Conservation (phyloP, 495 filamentous ascomycete genomes). For the Margaritispora aquatica region DNA sequence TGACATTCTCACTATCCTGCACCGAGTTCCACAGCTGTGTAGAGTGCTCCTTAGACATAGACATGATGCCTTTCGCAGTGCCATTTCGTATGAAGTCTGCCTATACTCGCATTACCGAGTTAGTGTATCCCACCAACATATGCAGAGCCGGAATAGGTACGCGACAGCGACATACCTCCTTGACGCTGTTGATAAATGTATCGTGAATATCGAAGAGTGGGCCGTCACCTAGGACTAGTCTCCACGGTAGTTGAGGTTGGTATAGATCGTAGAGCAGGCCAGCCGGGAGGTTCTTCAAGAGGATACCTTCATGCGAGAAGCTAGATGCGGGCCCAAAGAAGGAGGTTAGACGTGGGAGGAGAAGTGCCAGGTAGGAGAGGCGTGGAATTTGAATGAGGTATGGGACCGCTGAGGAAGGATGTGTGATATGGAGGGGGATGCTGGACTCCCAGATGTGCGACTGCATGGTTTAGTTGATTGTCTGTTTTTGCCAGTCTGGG, state of each 20-base stretch:
- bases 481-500: background rate
- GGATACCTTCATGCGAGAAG: conserved; percentile 74
- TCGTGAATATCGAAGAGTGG: conserved; percentile 73
- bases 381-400: conserved; percentile 55
- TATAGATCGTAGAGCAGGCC: conserved; percentile 88
- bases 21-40: conserved; percentile 82
- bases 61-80: conserved; percentile 90
- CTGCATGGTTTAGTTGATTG: conserved; percentile 25
- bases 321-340: conserved; percentile 78
- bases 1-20: conserved; percentile 56
- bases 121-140: background rate
- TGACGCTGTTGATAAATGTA: conserved; percentile 88
- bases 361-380: conserved; percentile 65
- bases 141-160: background rate
- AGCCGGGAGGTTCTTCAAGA: conserved; percentile 66
- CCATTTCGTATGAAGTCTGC: conserved; percentile 90
- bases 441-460: conserved; percentile 39
- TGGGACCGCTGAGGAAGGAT: conserved; percentile 32
- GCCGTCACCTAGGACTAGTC: conserved; percentile 52
- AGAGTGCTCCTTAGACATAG: conserved; percentile 79
- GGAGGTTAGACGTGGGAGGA: conserved; percentile 68
- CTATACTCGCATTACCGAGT: conserved; percentile 23
- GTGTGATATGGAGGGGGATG: conserved; percentile 46
- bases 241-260: conserved; percentile 65
- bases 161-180: conserved; percentile 51